Conservation (phyloP, 352 stramenopile species). For the Pythium phragmitis region DNA sequence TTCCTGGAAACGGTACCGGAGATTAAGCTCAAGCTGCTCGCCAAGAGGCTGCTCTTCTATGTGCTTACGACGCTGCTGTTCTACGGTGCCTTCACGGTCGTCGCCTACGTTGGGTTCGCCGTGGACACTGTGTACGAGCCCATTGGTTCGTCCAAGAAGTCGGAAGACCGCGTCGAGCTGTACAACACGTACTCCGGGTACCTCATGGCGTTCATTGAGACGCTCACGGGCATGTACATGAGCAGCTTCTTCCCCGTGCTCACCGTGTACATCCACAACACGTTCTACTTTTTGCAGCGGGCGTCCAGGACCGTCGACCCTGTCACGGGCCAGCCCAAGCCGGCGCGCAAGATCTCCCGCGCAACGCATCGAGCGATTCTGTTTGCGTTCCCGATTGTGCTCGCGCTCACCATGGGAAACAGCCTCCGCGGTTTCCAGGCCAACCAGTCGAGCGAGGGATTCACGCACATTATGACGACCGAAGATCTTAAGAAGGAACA, state of each 20-base stretch:
- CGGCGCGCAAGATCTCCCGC: not conserved
- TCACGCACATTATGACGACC: constrained; percentile 40
- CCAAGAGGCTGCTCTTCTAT: constrained; percentile 28
- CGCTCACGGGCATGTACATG: constrained; percentile 37
- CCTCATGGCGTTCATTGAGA: constrained; percentile 43
- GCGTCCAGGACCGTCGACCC: not conserved
- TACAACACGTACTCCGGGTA: constrained; percentile 50
- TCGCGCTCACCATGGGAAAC: constrained; percentile 46
- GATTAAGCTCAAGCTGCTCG: constrained; percentile 31
- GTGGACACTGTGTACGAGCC: constrained; percentile 40
- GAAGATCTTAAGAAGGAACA: constrained; percentile 44
- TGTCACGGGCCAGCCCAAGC: constrained; percentile 17
- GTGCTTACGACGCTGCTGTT: constrained; percentile 27
- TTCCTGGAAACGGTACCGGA: constrained; percentile 13
- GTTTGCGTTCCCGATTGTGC: constrained; percentile 39
- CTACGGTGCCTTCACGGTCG: constrained; percentile 32
- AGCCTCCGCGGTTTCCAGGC: constrained; percentile 50
- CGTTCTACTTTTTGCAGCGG: constrained; percentile 36
- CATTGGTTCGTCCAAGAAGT: constrained; percentile 32
- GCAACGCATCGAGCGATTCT: constrained; percentile 21
- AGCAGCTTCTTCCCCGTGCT: constrained; percentile 40
- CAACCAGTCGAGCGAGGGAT: constrained; percentile 45
- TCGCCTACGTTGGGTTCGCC: constrained; percentile 32
- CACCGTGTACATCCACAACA: constrained; percentile 50
- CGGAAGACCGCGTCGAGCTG: constrained; percentile 34